Evolutionary conservation across 495 filamentous ascomycete genomes (phyloP), one percentile per base, ranked within the genome.

Genomic region (Aspergillus baeticus): DNA sequence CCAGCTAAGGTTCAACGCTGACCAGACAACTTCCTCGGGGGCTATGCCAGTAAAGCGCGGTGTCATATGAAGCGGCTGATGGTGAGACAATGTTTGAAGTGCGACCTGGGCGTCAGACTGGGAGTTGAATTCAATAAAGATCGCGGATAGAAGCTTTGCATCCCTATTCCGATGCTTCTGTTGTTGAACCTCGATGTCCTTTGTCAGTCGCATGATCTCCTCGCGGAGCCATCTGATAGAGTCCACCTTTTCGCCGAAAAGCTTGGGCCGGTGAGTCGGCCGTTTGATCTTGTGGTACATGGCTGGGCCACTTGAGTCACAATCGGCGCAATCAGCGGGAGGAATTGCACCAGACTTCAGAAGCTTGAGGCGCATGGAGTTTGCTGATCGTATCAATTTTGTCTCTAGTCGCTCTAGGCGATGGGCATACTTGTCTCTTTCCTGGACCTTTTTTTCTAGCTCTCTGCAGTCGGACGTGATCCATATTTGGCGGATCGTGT

Each of bases 101-200:
- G 91, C 92, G 34, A 86, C 78, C 64, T 96, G 91, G 21, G 92
- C 92, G 51, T 90, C 86, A 46, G 81, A 75, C 62, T 95, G 88
- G 13, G 78, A 80, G n/a, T 76, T 74, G 68, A 95, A 96, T 67
- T 96, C 90, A 62, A 96, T 80, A 65, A 96, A 96, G 42, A 92
- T 88, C 29, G 89, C 85, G 36, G 84, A 81, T 22, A 90, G 72
- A 7, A 73, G 68, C 33, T 72, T 68, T 13, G 69, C 73, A 8
- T 81, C 71, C 1, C 75, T 76, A n/a, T 72, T 61, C 11, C 73
- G 73, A 51, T 74, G 76, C 58, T 72, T 76, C 50, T 63, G 74
- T 66, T 96, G 91, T 35, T 87, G 77, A 10, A 72, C 67, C 8
- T 87, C 78, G 29, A 88, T 84, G 48, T 86, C 81, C 22, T 90